Percentiles rank a stretch among this genome's conserved stretches.
These are phyloP conservation scores for Blepharisma stoltei DNA, from an alignment of 73 alveolate species.

Conservation along the genomic window DNA sequence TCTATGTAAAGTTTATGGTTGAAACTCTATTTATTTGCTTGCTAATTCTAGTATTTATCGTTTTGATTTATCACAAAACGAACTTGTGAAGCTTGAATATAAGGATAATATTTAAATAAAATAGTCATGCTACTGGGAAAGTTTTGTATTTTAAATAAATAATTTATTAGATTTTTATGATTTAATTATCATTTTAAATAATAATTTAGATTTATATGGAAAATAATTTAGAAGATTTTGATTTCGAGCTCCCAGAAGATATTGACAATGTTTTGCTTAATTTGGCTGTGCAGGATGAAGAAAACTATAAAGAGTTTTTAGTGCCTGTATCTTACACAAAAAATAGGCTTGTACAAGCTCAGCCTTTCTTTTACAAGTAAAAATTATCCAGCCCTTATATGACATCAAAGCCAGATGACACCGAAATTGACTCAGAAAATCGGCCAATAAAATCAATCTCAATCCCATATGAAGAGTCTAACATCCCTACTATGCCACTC, in stretches of 20 bases:
- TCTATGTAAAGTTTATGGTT: too few species aligned
- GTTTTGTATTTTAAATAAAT: too few species aligned
- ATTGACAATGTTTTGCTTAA: neutral
- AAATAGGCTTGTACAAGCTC: neutral
- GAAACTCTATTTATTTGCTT: too few species aligned
- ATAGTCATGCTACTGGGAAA: too few species aligned
- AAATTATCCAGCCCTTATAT: neutral
- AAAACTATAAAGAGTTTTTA: neutral
- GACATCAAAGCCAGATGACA: neutral
- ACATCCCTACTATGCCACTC: neutral
- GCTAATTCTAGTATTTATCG: too few species aligned
- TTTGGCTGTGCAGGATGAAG: neutral
- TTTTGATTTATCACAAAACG: too few species aligned
- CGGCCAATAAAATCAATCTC: slow-evolving; percentile 17
- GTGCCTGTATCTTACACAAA: neutral
- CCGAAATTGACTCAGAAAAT: neutral
- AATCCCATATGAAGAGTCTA: slow-evolving; percentile 12
- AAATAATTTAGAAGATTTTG: neutral
- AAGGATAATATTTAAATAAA: too few species aligned
- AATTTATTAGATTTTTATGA: too few species aligned
- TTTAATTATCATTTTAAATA: too few species aligned
- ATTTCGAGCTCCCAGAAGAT: slow-evolving; percentile 4
- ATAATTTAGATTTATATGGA: too few species aligned
- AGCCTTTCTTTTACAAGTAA: slow-evolving; percentile 16
- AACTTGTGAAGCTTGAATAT: too few species aligned